Base-by-base conservation (phyloP, 306 rosid genomes). In the Fagus sylvatica region DNA sequence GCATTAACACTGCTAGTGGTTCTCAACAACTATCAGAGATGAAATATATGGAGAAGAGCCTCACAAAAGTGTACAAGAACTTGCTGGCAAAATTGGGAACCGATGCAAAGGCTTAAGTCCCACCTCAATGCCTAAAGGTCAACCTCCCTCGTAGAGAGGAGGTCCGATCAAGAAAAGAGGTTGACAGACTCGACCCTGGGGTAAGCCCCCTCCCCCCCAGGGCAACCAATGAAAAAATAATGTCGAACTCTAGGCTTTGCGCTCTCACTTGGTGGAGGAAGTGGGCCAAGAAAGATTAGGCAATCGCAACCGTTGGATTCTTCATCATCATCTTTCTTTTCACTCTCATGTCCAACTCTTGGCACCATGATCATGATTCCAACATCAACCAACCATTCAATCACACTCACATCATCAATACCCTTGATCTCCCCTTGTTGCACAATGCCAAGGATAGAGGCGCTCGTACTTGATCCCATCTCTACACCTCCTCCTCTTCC, bases 371-470 rank as follows among this genome's bases (percentile, higher is more conserved):
- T 10, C 77, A 61, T n/a, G 75, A 53, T 65, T 72, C 83, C 61
- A 9, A 37, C 48, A 3, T 64, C 67, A 28, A 49, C 57, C 37
- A 40, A 48, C 77, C 60, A 1, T 73, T 76, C 71, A 76, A 72
- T 71, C 69, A 62, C 40, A 62, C 6, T 17, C 71, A 55, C 73
- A 22, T 22, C 28, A 22, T 22, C 28, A 82, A 87, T 74, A 72
- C 91, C 40, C 92, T 93, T 19, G 93, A 90, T 43, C 82, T 93
- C 79, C 86, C 94, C 36, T 74, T 93, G 39, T 81, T 91, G 76
- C 87, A 17, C 5, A 86, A 82, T 41, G 89, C 93, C 67, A 79
- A 78, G 61, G 78, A 75, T 9, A 82, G 76, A 77, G 94, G 89
- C 76, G 93, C 98, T 71, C 70, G 98, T 95, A 85, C 55, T 85